Evolutionary conservation across 169 alveolate species (phyloP).

Genomic region (Babesia divergens): DNA sequence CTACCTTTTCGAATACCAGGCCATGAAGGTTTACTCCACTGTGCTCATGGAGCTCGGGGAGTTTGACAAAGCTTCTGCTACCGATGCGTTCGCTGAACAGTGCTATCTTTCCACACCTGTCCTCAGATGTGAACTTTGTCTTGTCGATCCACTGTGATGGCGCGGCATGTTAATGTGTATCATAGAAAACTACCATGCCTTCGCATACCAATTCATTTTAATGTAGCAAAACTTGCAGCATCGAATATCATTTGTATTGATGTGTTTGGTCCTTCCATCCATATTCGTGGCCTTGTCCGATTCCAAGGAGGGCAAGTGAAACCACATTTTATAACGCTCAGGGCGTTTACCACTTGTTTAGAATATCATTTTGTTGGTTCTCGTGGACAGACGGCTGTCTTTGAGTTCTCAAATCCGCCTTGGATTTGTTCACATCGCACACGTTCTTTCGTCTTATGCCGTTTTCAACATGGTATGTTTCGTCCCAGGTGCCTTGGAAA

Average conservation of each 20-base stretch:
- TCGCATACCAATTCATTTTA: too few relatives aligned
- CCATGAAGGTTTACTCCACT: slow-evolving; percentile 31
- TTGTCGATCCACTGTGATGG: slow-evolving; percentile 33
- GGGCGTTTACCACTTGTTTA: too few relatives aligned
- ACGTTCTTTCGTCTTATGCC: neutral
- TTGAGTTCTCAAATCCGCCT: neutral
- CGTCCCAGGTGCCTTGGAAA: neutral
- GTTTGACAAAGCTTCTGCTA: slow-evolving; percentile 2
- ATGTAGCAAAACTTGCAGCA: too few relatives aligned
- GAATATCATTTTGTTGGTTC: too few relatives aligned
- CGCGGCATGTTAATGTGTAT: neutral
- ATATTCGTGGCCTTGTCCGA: too few relatives aligned
- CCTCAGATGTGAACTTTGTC: slow-evolving; percentile 50
- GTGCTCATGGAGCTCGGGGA: slow-evolving; percentile 45
- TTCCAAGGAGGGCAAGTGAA: too few relatives aligned
- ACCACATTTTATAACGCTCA: too few relatives aligned
- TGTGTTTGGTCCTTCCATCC: too few relatives aligned
- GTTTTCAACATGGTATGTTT: slow-evolving; percentile 5
- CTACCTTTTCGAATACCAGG: slow-evolving; percentile 25
- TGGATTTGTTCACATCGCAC: slow-evolving; percentile 1
- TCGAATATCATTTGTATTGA: too few relatives aligned
- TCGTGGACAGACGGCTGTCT: neutral
- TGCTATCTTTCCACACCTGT: slow-evolving; percentile 37
- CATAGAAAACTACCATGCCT: neutral
- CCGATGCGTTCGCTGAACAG: slow-evolving; percentile 44